Base-by-base conservation (phyloP, 371 early-diverging fungal genomes). In the Encephalitozoon romaleae region DNA sequence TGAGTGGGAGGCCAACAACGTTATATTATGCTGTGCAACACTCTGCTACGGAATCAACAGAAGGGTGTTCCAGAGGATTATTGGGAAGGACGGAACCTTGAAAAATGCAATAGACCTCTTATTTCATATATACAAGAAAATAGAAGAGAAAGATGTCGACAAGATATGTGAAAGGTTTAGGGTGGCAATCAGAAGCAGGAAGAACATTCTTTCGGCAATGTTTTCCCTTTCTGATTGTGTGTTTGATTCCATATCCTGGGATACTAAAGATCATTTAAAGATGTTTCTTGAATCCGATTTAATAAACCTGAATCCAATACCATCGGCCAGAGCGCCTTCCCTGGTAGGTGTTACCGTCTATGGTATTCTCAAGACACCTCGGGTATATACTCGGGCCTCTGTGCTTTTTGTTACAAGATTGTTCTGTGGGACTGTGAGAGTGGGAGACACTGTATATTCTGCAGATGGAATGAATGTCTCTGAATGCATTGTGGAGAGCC, bases 1-100 rank as follows among this genome's bases (percentile, higher is more conserved):
- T 72, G 26, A 34, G 15, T 84, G 84, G 84, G 68, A 76, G 21
- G 70, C 54, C 28, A 84, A 84, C 65, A 84, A 84, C 67, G 39
- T 84, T 9, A 80, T 84, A 38, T 21, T 84, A 11, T 41, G 68
- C 52, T 72, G 78, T 67, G 67, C 81, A 18, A 77, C 67, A 18
- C 64, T 67, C 1, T 78, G 77, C 64, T 67, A 64, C 32, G 84
- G 82, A 28, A 70, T 82, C 18, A 73, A 51, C 72, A 76, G 67
- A 68, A 9, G 49, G n/a, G 42, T 1, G 9, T 54, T 72, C 54
- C n/a, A 67, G 23, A 43, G 42, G 12, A 49, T 52, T 30, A 12
- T 80, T 41, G 21, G 34, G 41, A 74, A 43, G 43, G 67, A 68
- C 3, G 72, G 72, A 23, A 67, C 59, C 26, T n/a, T 83, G 47